Evolutionary conservation across 805 yeast species (phyloP).

Genomic region (Myxozyma lipomycoides): DNA sequence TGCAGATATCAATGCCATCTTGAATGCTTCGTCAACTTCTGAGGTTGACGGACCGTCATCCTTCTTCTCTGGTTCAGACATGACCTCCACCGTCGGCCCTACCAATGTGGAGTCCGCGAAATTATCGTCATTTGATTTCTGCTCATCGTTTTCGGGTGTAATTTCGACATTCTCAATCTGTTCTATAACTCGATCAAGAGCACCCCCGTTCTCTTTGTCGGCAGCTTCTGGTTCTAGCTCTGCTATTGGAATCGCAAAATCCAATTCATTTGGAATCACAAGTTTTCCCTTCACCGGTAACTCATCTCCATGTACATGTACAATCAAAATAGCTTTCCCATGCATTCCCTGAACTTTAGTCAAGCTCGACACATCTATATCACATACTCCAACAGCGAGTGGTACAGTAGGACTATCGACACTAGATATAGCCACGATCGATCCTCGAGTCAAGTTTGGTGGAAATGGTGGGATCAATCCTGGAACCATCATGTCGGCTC

Average conservation of each 20-base stretch:
- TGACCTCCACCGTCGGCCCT: conserved; percentile 2
- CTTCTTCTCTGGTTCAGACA: neutral
- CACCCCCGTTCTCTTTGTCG: conserved; percentile 16
- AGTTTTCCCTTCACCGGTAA: conserved; percentile 46
- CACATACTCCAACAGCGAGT: conserved; percentile 67
- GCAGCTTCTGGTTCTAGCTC: conserved; percentile 16
- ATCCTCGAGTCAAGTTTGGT: conserved; percentile 45
- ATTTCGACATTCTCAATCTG: conserved; percentile 4
- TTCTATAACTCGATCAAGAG: conserved; percentile 17
- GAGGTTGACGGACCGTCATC: conserved; percentile 31
- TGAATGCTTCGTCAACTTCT: conserved; percentile 72
- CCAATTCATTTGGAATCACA: conserved; percentile 43
- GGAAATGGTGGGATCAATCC: conserved; percentile 57
- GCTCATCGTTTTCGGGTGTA: conserved; percentile 6
- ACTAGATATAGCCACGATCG: conserved; percentile 68
- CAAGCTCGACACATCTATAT: conserved; percentile 45
- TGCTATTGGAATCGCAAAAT: conserved; percentile 27
- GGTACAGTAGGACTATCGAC: conserved; percentile 56
- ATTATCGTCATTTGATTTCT: conserved; percentile 10
- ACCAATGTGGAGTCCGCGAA: neutral
- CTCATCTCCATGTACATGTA: conserved; percentile 67
- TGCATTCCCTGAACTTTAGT: conserved; percentile 46
- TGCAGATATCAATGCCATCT: conserved; percentile 66
- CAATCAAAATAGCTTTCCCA: conserved; percentile 74
- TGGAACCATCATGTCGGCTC: conserved; percentile 57